These are phyloP conservation scores for Yamagishiella unicocca DNA, from an alignment of 139 green algal species.

Conservation along the genomic window DNA sequence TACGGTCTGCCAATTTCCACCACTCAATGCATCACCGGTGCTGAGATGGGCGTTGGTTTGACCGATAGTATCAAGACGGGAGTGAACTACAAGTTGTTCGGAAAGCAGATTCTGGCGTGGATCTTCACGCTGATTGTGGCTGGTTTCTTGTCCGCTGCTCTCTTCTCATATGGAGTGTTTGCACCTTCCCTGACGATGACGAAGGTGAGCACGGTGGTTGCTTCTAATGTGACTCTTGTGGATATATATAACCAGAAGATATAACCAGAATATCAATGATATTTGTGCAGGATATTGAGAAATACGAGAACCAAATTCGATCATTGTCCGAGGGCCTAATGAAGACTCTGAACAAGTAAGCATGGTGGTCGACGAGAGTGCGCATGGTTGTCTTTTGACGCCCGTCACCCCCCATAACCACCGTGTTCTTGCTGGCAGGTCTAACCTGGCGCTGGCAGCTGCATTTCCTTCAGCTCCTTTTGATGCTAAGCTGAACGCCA, in stretches of 20 bases:
- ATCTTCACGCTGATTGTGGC: slow-evolving; percentile 53
- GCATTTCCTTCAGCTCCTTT: too few relatives aligned
- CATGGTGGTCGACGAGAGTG: not conserved
- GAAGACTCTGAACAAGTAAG: slow-evolving; percentile 4
- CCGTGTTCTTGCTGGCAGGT: too few relatives aligned
- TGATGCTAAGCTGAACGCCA: not conserved
- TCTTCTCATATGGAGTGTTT: slow-evolving; percentile 45
- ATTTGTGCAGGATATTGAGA: slow-evolving; percentile 11
- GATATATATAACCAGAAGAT: too few relatives aligned
- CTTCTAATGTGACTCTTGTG: too few relatives aligned
- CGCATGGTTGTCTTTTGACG: too few relatives aligned
- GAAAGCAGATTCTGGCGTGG: slow-evolving; percentile 50
- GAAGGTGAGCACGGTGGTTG: not conserved
- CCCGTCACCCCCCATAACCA: too few relatives aligned
- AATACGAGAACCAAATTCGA: slow-evolving; percentile 19
- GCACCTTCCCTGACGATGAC: slow-evolving; percentile 28
- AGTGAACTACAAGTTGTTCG: slow-evolving; percentile 53
- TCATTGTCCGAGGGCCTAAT: not conserved
- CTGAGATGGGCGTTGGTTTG: slow-evolving; percentile 58
- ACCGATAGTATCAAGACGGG: slow-evolving; percentile 34
- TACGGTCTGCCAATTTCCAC: slow-evolving; percentile 55
- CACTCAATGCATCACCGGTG: slow-evolving; percentile 56
- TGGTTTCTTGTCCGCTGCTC: slow-evolving; percentile 34
- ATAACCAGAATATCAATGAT: not conserved
- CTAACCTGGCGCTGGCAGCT: too few relatives aligned